Conservation (phyloP, 306 rosid species). For the Casuarina equisetifolia region DNA sequence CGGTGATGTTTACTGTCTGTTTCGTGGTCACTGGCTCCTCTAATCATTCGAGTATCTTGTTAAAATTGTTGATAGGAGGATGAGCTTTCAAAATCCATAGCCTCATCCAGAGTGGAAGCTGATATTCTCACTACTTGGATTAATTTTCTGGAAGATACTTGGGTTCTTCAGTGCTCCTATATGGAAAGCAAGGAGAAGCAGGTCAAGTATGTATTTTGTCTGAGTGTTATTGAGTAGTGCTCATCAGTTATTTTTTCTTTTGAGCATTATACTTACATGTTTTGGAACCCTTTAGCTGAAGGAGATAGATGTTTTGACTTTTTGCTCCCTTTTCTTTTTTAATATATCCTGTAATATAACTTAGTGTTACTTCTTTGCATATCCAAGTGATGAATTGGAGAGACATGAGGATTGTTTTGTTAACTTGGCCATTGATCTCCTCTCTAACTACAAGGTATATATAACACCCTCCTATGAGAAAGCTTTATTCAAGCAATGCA, state of each 20-base stretch:
- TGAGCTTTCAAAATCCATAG: constrained; percentile 73
- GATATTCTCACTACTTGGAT: constrained; percentile 84
- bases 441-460: constrained; percentile 78
- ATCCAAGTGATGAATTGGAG: constrained; percentile 84
- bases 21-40: constrained; percentile 10
- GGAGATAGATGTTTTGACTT: constrained; percentile 10
- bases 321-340: constrained; percentile 13
- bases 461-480: constrained; percentile 1
- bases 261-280: constrained; percentile 3
- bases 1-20: background rate
- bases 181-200: constrained; percentile 70
- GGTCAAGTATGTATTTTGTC: constrained; percentile 62
- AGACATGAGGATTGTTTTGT: constrained; percentile 81
- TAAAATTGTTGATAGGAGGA: constrained; percentile 66
- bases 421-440: constrained; percentile 71
- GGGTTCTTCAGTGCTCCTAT: constrained; percentile 75
- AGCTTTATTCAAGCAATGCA: constrained; percentile 17
- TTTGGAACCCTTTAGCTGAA: background rate
- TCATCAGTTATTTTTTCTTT: constrained; percentile 11
- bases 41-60: constrained; percentile 16
- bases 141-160: constrained; percentile 95
- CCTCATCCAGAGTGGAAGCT: constrained; percentile 70
- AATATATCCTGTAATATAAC: constrained; percentile 16
- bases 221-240: constrained; percentile 26
- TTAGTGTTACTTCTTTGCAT: constrained; percentile 27